Evolutionary conservation across 495 filamentous ascomycete species (phyloP).

Genomic region (Tuber aestivum): DNA sequence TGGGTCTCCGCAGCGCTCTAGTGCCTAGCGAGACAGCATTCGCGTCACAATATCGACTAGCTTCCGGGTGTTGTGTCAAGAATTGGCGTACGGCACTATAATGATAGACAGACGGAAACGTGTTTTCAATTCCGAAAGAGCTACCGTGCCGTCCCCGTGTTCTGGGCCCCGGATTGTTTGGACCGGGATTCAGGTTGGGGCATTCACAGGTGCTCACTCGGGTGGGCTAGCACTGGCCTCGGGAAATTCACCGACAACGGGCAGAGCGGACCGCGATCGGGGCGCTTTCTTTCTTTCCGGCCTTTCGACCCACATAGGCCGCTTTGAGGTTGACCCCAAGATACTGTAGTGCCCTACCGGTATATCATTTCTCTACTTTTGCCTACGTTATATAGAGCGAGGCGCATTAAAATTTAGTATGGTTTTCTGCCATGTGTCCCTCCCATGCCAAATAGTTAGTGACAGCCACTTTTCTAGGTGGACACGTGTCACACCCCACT

Average conservation of each 20-base stretch:
- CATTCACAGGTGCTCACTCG: neutral
- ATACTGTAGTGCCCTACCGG: neutral
- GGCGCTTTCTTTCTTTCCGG: no score
- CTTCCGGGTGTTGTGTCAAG: neutral
- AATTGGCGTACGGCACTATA: neutral
- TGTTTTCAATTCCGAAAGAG: constrained; percentile 3
- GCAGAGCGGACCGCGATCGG: neutral
- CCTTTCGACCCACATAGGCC: neutral
- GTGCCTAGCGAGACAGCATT: neutral
- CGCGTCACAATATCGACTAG: neutral
- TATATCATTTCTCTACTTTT: neutral
- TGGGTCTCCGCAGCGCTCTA: neutral
- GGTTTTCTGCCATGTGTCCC: no score
- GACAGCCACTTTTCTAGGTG: no score
- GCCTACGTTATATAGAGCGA: neutral
- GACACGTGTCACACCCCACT: no score
- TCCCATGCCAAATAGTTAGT: no score
- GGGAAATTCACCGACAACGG: neutral
- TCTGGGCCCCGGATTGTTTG: neutral
- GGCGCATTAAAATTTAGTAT: neutral
- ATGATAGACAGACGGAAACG: neutral
- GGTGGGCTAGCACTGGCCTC: neutral
- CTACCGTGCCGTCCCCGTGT: neutral
- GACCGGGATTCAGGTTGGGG: neutral
- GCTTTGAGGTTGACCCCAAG: neutral